Evolutionary conservation across 176 grass and related monocot genomes (phyloP), one percentile per base, ranked within the genome.

Genomic region (Eremochloa ophiuroides): DNA sequence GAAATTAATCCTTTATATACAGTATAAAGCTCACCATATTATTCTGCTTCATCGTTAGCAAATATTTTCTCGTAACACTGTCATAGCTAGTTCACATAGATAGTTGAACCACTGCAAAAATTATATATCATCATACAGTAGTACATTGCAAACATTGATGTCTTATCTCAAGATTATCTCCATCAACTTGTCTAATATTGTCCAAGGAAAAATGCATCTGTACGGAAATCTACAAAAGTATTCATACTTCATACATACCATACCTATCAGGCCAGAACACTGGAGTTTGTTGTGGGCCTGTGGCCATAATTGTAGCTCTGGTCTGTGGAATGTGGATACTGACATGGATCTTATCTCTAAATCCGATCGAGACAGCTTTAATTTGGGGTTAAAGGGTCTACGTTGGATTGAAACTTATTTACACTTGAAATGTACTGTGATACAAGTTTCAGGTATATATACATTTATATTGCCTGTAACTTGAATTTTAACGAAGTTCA

Each of bases 21-120:
- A 67, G 26, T 58, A 37, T 44, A 85, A 9, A 53, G 18, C 64
- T 71, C 18, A 62, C 59, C 28, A 62, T 79, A 63, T 38, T 72
- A 10, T 73, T 22, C 6, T 53, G 48, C 12, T 58, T 59, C 25
- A 53, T 69, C 42, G 34, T 78, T 64, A 72, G 17, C 83, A 64
- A 23, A 78, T 39, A 56, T 71, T 85, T 31, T 85, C 8, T 64
- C 28, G 13, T 69, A 56, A 69, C 63, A 63, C 7, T 46, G 20
- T 72, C 50, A 13, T 73, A 55, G n/a, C n/a, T n/a, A n/a, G 33
- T 55, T 79, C 16, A 15, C 30, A 72, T 17, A 37, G 25, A 16
- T 53, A 69, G 8, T 18, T 58, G 37, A 15, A 8, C 18, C 28
- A 37, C 29, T 62, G 34, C n/a, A 78, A 28, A 16, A 56, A 18